These are phyloP conservation scores for Amaranthus cruentus DNA, from an alignment of 148 eudicot species.

Conservation along the genomic window DNA sequence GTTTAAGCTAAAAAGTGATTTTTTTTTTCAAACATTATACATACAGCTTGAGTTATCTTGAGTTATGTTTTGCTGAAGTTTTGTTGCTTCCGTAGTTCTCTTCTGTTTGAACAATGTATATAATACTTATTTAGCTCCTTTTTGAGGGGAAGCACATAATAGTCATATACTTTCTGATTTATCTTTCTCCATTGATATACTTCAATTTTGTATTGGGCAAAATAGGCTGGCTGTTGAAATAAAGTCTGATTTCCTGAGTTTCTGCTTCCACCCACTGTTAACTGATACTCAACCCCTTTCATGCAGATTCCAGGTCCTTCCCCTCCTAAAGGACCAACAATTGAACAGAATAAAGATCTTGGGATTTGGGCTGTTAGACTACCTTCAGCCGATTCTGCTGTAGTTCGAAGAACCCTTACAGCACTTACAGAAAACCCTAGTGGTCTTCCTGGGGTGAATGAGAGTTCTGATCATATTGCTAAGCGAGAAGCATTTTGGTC, in stretches of 20 bases:
- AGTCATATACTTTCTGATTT: no score
- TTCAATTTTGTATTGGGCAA: neutral
- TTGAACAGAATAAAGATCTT: slow-evolving; percentile 67
- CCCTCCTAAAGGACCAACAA: slow-evolving; percentile 55
- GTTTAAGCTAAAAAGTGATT: no score
- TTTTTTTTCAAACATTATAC: no score
- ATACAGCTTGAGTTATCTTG: neutral
- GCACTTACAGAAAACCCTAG: slow-evolving; percentile 57
- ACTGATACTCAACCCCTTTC: neutral
- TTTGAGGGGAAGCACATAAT: neutral
- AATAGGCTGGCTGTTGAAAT: neutral
- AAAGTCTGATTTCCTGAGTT: neutral
- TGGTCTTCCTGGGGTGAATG: slow-evolving; percentile 67
- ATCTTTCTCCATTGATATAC: no score
- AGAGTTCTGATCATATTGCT: slow-evolving; percentile 43
- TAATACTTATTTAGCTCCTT: neutral
- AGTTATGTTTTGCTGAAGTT: neutral
- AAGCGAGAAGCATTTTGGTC: slow-evolving; percentile 74
- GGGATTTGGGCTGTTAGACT: slow-evolving; percentile 78
- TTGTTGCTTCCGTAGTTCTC: no score
- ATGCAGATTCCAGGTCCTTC: slow-evolving; percentile 79
- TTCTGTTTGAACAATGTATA: no score
- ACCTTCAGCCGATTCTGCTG: slow-evolving; percentile 81
- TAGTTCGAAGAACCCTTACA: slow-evolving; percentile 69
- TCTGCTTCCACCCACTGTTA: neutral